These are phyloP conservation scores for Ogataea polymorpha DNA, from an alignment of 805 yeast species.

Conservation along the genomic window DNA sequence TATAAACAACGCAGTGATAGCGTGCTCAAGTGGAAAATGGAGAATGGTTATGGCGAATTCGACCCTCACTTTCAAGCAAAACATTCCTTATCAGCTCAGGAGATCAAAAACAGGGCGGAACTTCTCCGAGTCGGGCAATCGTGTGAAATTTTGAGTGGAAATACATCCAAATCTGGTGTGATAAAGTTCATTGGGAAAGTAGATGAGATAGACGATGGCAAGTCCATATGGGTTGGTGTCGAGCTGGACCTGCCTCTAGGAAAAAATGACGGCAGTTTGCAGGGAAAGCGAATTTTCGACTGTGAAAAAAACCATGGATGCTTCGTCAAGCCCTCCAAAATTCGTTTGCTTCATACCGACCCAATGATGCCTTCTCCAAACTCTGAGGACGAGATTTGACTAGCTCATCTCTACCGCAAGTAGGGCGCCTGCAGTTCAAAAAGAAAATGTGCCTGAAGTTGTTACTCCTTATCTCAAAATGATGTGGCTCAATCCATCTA, in stretches of 20 bases:
- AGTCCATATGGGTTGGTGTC: slow-evolving; percentile 72
- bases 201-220: slow-evolving; percentile 50
- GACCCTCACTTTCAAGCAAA: slow-evolving; percentile 35
- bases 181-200: slow-evolving; percentile 69
- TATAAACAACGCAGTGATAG: slow-evolving; percentile 60
- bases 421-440: no score
- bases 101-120: not conserved
- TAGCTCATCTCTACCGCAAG: no score
- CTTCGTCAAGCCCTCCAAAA: slow-evolving; percentile 59
- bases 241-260: slow-evolving; percentile 86
- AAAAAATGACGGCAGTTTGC: slow-evolving; percentile 75
- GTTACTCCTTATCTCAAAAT: no score
- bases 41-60: slow-evolving; percentile 67
- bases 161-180: slow-evolving; percentile 62
- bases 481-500: no score
- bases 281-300: slow-evolving; percentile 56
- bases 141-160: slow-evolving; percentile 41
- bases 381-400: not conserved
- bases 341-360: not conserved
- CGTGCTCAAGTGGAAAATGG: slow-evolving; percentile 74
- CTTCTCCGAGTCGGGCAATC: slow-evolving; percentile 45
- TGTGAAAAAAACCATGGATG: slow-evolving; percentile 65
- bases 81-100: not conserved
- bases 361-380: not conserved
- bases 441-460: no score